Evolutionary conservation across 495 filamentous ascomycete genomes (phyloP).

Genomic region (Clavariopsis aquatica): DNA sequence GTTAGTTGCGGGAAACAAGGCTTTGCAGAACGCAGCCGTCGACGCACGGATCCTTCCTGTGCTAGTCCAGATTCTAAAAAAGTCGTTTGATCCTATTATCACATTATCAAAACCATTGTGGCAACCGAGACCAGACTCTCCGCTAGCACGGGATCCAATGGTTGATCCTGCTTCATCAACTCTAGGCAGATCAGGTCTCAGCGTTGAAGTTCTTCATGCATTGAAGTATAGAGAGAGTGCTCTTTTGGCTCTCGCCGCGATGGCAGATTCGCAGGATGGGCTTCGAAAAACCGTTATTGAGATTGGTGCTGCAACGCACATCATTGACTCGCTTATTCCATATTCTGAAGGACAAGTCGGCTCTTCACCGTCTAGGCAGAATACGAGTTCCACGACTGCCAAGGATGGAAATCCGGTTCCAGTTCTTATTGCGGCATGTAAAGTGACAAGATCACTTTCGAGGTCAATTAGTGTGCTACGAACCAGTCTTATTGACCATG

Average conservation of each 20-base stretch:
- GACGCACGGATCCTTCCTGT: constrained; percentile 75
- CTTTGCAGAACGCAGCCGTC: constrained; percentile 77
- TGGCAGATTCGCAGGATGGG: constrained; percentile 79
- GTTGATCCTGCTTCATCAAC: constrained; percentile 39
- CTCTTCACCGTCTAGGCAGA: constrained; percentile 36
- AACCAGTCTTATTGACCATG: constrained; percentile 83
- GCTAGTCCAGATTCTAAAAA: constrained; percentile 75
- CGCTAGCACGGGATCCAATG: not conserved
- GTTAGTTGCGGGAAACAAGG: constrained; percentile 72
- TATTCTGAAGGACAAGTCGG: constrained; percentile 44
- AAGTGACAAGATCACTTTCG: constrained; percentile 71
- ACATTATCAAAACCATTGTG: constrained; percentile 46
- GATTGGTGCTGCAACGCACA: constrained; percentile 72
- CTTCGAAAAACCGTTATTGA: constrained; percentile 83
- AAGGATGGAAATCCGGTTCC: constrained; percentile 54
- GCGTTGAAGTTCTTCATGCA: constrained; percentile 66
- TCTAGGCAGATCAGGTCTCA: constrained; percentile 64
- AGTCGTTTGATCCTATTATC: constrained; percentile 57
- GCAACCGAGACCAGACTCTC: constrained; percentile 34
- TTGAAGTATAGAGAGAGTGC: constrained; percentile 75
- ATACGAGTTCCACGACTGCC: constrained; percentile 40
- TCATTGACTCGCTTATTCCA: constrained; percentile 79
- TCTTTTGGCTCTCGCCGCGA: constrained; percentile 74
- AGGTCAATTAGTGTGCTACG: constrained; percentile 80
- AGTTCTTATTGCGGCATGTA: constrained; percentile 85